Evolutionary conservation across 177 flowering plant species (phyloP).

Genomic region (Vitis hybrid): DNA sequence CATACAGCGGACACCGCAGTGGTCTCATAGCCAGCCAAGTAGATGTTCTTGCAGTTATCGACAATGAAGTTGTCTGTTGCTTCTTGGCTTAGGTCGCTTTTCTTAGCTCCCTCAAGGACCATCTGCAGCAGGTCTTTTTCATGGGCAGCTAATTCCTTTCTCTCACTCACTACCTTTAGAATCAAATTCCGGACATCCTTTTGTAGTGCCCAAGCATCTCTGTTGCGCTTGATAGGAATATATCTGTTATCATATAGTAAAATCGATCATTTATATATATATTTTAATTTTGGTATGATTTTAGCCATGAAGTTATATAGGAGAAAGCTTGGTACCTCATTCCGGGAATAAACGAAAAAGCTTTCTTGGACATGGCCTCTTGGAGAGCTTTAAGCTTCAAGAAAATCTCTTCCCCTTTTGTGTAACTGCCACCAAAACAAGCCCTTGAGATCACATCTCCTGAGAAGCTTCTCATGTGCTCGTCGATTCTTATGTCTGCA

Average conservation of each 20-base stretch:
- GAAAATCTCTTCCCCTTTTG: slow-evolving; percentile 42
- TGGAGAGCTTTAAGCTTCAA: slow-evolving; percentile 36
- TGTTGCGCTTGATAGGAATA: no score
- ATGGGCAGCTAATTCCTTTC: background rate
- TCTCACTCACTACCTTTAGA: slow-evolving; percentile 7
- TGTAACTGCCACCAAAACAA: slow-evolving; percentile 48
- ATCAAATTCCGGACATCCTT: slow-evolving; percentile 16
- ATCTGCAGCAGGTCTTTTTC: slow-evolving; percentile 25
- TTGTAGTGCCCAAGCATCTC: slow-evolving; percentile 16
- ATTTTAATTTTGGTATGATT: no score
- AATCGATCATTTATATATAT: no score
- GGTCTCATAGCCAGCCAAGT: slow-evolving; percentile 34
- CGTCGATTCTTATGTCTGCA: slow-evolving; percentile 40
- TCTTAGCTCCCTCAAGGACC: slow-evolving; percentile 21
- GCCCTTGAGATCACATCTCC: slow-evolving; percentile 52
- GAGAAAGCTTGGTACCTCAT: slow-evolving; percentile 25
- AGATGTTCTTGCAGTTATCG: slow-evolving; percentile 40
- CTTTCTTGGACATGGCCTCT: slow-evolving; percentile 25
- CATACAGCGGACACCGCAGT: slow-evolving; percentile 30
- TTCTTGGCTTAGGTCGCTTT: slow-evolving; percentile 4
- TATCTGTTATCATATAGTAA: no score
- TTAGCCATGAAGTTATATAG: no score
- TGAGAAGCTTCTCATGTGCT: slow-evolving; percentile 41
- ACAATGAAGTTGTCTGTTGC: slow-evolving; percentile 27
- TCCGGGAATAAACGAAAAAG: slow-evolving; percentile 29